Conservation (phyloP, 371 early-diverging fungal genomes). For the Lichtheimia ramosa region DNA sequence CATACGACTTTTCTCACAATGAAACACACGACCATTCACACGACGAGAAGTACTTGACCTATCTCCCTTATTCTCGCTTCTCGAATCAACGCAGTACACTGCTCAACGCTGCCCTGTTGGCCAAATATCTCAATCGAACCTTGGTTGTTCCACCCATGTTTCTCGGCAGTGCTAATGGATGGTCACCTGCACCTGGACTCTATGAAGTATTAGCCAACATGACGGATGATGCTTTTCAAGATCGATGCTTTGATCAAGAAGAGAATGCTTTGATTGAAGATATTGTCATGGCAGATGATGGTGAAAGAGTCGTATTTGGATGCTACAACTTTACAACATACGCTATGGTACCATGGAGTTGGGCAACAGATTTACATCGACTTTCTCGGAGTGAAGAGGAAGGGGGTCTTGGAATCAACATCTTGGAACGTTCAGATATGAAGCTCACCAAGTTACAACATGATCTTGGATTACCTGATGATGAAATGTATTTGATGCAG, state of each 20-base stretch:
- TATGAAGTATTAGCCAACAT: conserved; percentile 22
- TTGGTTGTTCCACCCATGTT: conserved; percentile 37
- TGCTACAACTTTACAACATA: conserved; percentile 28
- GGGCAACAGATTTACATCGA: conserved; percentile 24
- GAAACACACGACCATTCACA: not conserved
- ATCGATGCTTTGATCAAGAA: conserved; percentile 17
- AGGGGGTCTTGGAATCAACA: conserved; percentile 24
- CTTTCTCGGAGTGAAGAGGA: conserved; percentile 18
- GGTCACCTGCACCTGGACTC: conserved; percentile 31
- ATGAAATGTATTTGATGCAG: conserved; percentile 29
- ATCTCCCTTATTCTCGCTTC: conserved; percentile 51
- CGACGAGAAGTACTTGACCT: conserved; percentile 38
- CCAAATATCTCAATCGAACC: conserved; percentile 31
- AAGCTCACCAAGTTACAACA: conserved; percentile 16
- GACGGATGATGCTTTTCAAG: conserved; percentile 23
- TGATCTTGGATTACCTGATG: conserved; percentile 12
- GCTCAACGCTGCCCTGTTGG: conserved; percentile 46
- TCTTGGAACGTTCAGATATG: conserved; percentile 27
- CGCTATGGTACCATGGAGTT: conserved; percentile 27
- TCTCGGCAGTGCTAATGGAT: conserved; percentile 46
- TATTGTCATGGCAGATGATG: conserved; percentile 11
- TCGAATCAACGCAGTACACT: conserved; percentile 51
- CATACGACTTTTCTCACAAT: not conserved
- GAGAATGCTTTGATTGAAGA: conserved; percentile 10
- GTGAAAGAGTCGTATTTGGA: conserved; percentile 18